Percentiles rank a stretch among this genome's conserved stretches.
Conservation (phyloP, 2,329 filamentous ascomycete genomes). For the Dactylellina cionopaga region DNA sequence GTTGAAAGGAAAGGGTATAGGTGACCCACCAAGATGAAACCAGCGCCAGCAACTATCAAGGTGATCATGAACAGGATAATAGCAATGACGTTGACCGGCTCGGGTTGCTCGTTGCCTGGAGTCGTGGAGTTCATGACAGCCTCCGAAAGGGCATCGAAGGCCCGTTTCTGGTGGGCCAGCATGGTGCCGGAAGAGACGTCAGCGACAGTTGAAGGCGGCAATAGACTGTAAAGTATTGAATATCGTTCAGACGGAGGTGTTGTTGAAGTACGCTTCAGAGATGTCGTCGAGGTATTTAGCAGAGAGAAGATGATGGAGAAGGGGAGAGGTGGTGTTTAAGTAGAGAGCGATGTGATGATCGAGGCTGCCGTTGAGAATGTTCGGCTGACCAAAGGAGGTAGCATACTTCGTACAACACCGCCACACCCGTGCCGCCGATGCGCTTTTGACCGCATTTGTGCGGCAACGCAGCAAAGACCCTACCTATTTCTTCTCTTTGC, state of each 20-base stretch:
- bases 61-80: conserved; percentile 48
- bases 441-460: not conserved
- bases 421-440: not conserved
- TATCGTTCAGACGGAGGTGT: no score
- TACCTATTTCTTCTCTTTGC: not conserved
- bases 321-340: not conserved
- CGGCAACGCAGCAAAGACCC: not conserved
- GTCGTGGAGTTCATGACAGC: conserved; percentile 28
- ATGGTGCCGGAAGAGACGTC: conserved; percentile 17
- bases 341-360: not conserved
- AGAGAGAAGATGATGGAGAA: not conserved
- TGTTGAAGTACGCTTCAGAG: no score
- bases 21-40: conserved; percentile 38
- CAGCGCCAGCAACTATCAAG: conserved; percentile 31
- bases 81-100: conserved; percentile 46
- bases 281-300: not conserved
- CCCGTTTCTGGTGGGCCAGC: conserved; percentile 36
- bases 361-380: not conserved
- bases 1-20: not conserved
- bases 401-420: not conserved
- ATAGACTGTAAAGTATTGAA: not conserved
- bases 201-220: not conserved
- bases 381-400: not conserved
- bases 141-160: conserved; percentile 25
- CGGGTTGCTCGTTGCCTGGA: conserved; percentile 31